Evolutionary conservation across 1,139 yeast species (phyloP).

Genomic region (Protomyces inouyei): DNA sequence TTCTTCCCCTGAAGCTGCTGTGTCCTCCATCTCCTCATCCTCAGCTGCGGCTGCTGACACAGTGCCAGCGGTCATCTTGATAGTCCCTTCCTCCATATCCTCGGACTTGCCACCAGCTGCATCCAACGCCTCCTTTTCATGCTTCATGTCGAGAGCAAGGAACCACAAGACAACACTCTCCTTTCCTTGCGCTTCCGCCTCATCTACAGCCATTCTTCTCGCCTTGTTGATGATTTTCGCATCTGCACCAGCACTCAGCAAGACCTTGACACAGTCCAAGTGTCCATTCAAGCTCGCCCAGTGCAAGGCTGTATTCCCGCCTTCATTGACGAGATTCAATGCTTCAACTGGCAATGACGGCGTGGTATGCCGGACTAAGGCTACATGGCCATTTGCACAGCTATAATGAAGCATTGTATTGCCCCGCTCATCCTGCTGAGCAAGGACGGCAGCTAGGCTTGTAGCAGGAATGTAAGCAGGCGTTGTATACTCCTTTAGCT

Average conservation of each 20-base stretch:
- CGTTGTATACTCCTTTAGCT: slow-evolving; percentile 61
- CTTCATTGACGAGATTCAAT: slow-evolving; percentile 50
- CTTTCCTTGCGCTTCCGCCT: slow-evolving; percentile 68
- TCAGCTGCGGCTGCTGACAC: neutral
- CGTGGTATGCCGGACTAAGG: neutral
- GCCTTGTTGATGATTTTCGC: slow-evolving; percentile 69
- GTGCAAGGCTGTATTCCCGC: slow-evolving; percentile 89
- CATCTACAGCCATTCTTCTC: slow-evolving; percentile 79
- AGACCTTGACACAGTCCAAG: slow-evolving; percentile 58
- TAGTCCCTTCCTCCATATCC: slow-evolving; percentile 1
- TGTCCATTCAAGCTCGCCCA: slow-evolving; percentile 95
- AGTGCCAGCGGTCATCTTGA: slow-evolving; percentile 16
- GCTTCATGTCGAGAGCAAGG: slow-evolving; percentile 38
- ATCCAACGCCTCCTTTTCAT: slow-evolving; percentile 27
- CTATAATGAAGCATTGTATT: slow-evolving; percentile 91
- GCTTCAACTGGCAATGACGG: neutral
- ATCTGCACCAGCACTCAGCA: slow-evolving; percentile 77
- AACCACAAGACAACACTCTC: slow-evolving; percentile 52
- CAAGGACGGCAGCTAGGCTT: slow-evolving; percentile 26
- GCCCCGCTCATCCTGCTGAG: slow-evolving; percentile 51
- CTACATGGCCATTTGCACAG: slow-evolving; percentile 77
- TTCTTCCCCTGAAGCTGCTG: neutral
- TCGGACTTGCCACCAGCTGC: slow-evolving; percentile 4
- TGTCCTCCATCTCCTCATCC: neutral
- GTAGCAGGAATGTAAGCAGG: neutral